These are phyloP conservation scores for Aspergillus saccharolyticus DNA, from an alignment of 495 filamentous ascomycete species.

Conservation along the genomic window DNA sequence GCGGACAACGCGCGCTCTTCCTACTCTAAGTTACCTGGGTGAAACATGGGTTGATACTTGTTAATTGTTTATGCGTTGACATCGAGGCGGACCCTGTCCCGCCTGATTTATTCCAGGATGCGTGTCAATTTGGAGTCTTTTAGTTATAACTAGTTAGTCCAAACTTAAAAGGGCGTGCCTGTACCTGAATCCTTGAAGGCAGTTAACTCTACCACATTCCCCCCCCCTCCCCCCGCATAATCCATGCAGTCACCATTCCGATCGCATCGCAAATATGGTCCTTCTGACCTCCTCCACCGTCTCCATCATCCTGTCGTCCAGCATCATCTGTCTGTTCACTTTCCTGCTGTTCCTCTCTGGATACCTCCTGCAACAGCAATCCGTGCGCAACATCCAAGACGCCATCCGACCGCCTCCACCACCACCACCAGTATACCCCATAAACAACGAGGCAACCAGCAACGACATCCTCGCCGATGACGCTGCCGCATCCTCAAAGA, in stretches of 20 bases:
- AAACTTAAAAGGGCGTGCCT: no score
- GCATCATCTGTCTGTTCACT: conserved; percentile 56
- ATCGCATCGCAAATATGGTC: conserved; percentile 44
- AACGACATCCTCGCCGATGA: no score
- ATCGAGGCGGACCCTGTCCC: no score
- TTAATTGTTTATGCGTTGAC: no score
- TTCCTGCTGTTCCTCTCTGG: conserved; percentile 63
- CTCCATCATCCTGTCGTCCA: conserved; percentile 39
- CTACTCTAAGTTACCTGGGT: no score
- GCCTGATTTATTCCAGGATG: no score
- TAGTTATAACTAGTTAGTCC: no score
- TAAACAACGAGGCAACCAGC: not conserved
- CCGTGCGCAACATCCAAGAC: conserved; percentile 56
- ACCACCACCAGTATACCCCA: conserved; percentile 5
- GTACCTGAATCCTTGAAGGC: no score
- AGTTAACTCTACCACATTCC: no score
- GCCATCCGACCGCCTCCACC: conserved; percentile 46
- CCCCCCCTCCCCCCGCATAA: not conserved
- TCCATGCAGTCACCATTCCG: conserved; percentile 2
- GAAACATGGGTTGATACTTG: not conserved
- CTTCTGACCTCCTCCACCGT: conserved; percentile 43
- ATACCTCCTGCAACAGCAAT: conserved; percentile 66
- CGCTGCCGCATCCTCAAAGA: not conserved
- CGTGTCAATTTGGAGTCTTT: no score
- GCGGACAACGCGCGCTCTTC: conserved; percentile 29